Evolutionary conservation across 331 rosid genomes (phyloP).

Genomic region (Malus hybrid): DNA sequence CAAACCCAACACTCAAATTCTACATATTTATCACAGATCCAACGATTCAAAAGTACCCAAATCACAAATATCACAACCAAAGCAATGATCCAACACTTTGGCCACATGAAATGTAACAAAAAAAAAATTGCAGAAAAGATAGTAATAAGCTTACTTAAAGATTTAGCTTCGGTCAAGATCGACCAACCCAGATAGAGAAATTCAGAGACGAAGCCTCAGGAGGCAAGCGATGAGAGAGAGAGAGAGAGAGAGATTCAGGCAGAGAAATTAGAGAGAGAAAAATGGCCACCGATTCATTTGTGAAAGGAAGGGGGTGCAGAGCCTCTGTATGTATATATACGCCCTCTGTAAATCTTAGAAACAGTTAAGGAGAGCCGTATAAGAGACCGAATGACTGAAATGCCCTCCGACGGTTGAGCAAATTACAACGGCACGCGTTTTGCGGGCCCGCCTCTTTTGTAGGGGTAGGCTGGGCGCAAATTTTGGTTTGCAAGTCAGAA

Average conservation of each 20-base stretch:
- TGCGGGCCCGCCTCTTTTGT: slow-evolving; percentile 10
- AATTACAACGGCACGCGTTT: slow-evolving; percentile 8
- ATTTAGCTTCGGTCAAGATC: slow-evolving; percentile 17
- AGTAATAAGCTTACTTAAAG: slow-evolving; percentile 31
- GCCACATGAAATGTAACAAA: background rate
- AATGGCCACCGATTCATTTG: background rate
- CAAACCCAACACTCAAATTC: background rate
- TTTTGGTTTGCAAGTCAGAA: background rate
- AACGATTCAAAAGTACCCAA: background rate
- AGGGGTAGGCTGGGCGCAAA: slow-evolving; percentile 1
- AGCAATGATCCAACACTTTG: background rate
- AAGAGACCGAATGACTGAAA: background rate
- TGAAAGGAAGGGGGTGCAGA: slow-evolving; percentile 13
- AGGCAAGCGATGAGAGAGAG: background rate
- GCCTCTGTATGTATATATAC: background rate
- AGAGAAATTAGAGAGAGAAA: background rate
- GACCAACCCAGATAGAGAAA: background rate
- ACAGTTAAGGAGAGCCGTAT: slow-evolving; percentile 29
- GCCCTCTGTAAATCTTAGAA: slow-evolving; percentile 15
- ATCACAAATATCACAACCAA: background rate
- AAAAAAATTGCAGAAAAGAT: background rate
- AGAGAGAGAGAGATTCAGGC: background rate
- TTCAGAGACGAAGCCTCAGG: background rate
- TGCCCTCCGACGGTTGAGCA: slow-evolving; percentile 1
- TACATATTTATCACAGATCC: slow-evolving; percentile 13